Conservation (phyloP, 73 alveolate genomes). For the Tetrahymena malaccensis region DNA sequence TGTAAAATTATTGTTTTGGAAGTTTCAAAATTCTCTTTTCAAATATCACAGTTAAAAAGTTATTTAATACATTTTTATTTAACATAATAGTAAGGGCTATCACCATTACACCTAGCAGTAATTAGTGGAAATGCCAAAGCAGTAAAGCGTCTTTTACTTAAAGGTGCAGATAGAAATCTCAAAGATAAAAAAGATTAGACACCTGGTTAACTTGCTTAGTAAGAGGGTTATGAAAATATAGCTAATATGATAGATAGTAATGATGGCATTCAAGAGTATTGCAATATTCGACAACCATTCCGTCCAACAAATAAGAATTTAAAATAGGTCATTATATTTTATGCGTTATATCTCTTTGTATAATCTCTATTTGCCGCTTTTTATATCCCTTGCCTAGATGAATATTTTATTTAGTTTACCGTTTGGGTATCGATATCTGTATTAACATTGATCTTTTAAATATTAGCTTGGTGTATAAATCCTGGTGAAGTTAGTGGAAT, state of each 20-base stretch:
- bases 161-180: conserved; percentile 57
- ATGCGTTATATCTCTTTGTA: not conserved
- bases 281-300: conserved; percentile 9
- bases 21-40: too few species aligned
- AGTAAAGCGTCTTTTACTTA: conserved; percentile 51
- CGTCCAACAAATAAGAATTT: not conserved
- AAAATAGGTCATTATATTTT: conserved; percentile 15
- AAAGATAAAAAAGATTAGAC: conserved; percentile 49
- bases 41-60: not conserved
- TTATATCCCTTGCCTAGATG: not conserved
- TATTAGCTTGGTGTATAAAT: conserved; percentile 3
- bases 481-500: conserved; percentile 58
- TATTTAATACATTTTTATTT: not conserved
- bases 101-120: conserved; percentile 62
- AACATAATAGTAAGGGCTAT: conserved; percentile 40
- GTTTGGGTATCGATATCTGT: not conserved
- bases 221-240: conserved; percentile 26
- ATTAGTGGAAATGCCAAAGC: conserved; percentile 49
- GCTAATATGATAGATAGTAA: not conserved
- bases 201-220: conserved; percentile 46
- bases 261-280: conserved; percentile 10
- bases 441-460: conserved; percentile 8
- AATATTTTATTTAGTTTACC: not conserved
- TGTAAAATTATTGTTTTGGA: too few species aligned
- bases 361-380: not conserved